Conservation (phyloP, 2,329 filamentous ascomycete species). For the Harringtonia lauricola region DNA sequence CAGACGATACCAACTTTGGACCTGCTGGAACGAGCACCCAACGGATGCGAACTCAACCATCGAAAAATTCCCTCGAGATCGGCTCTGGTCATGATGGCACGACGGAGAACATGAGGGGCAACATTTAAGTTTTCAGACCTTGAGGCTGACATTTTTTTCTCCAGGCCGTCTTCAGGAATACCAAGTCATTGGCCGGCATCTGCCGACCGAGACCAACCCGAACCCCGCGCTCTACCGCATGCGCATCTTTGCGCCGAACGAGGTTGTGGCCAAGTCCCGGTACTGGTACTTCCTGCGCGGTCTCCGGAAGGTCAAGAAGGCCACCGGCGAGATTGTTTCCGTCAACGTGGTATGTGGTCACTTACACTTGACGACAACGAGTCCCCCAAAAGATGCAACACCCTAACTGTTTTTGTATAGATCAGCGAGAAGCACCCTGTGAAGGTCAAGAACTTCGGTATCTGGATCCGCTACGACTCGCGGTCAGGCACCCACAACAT, state of each 20-base stretch:
- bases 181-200: slow-evolving; percentile 99
- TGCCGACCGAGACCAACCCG: slow-evolving; percentile 95
- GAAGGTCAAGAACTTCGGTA: slow-evolving; percentile 99
- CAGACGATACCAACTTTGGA: too few species aligned
- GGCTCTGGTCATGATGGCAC: background rate
- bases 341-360: slow-evolving; percentile 71
- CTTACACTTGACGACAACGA: background rate
- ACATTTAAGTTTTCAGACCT: too few species aligned
- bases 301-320: slow-evolving; percentile 99
- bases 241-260: slow-evolving; percentile 98
- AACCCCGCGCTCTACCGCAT: slow-evolving; percentile 99
- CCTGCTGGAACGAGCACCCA: too few species aligned
- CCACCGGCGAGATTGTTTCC: slow-evolving; percentile 97
- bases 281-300: slow-evolving; percentile 99
- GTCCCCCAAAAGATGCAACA: too few species aligned
- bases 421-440: slow-evolving; percentile 98
- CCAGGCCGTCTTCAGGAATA: slow-evolving; percentile 99
- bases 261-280: slow-evolving; percentile 96
- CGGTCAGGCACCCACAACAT: slow-evolving; percentile 99
- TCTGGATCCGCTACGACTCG: slow-evolving; percentile 99
- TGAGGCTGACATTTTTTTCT: background rate
- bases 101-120: too few species aligned
- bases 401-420: slow-evolving; percentile 30
- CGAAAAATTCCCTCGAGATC: background rate
- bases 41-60: too few species aligned